phyloP scores from a whole-genome alignment of 129 eudicot genomes.

The Tagetes patula region DNA sequence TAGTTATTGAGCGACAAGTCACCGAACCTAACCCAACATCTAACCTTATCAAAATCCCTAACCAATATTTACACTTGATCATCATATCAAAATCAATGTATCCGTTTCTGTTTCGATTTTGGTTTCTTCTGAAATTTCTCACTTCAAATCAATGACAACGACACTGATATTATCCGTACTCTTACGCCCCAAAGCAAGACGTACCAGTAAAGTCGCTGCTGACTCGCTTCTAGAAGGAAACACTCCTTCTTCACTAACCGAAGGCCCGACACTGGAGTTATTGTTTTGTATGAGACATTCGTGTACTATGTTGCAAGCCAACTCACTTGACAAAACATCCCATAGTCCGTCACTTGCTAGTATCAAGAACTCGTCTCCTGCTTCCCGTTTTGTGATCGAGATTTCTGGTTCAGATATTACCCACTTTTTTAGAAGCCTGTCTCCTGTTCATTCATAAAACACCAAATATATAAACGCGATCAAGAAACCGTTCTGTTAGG shows the following conservation, averaged over 20 bases:
- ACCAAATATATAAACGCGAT: neutral
- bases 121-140: slow-evolving; percentile 1
- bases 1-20: neutral
- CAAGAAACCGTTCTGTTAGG: neutral
- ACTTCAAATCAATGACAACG: slow-evolving; percentile 51
- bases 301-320: slow-evolving; percentile 38
- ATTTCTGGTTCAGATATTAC: slow-evolving; percentile 59
- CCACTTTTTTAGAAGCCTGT: slow-evolving; percentile 36
- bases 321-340: slow-evolving; percentile 44
- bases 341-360: slow-evolving; percentile 55
- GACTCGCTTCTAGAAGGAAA: slow-evolving; percentile 30
- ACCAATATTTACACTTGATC: slow-evolving; percentile 13
- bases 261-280: neutral
- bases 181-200: slow-evolving; percentile 52
- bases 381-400: slow-evolving; percentile 37
- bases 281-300: slow-evolving; percentile 26
- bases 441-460: slow-evolving; percentile 37
- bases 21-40: neutral
- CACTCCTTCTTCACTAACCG: neutral
- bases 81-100: neutral
- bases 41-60: neutral
- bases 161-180: slow-evolving; percentile 48
- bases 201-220: slow-evolving; percentile 46
- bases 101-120: neutral
- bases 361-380: slow-evolving; percentile 42